Percentiles rank a stretch among this genome's conserved stretches.
Conservation (phyloP, 148 eudicot species). For the Camellia sinensis region DNA sequence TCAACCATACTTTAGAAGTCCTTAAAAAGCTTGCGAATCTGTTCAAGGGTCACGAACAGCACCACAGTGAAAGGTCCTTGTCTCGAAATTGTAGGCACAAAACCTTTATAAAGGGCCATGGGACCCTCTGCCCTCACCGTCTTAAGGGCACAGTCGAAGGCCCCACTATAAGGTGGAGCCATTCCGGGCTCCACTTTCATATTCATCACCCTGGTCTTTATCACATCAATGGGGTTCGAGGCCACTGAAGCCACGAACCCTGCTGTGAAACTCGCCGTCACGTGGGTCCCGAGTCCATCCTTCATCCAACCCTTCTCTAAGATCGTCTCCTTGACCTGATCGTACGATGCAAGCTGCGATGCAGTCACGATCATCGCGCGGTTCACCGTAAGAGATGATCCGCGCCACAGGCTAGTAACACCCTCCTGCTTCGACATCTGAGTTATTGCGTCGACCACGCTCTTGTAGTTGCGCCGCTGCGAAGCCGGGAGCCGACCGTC, state of each 20-base stretch:
- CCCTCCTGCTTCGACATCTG: constrained; percentile 38
- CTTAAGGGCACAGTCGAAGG: constrained; percentile 39
- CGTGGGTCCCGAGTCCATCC: constrained; percentile 48
- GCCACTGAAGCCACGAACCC: constrained; percentile 48
- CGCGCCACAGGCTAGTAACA: constrained; percentile 45
- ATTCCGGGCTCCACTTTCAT: constrained; percentile 42
- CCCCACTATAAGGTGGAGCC: constrained; percentile 39
- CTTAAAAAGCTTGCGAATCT: constrained; percentile 32
- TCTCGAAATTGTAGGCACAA: constrained; percentile 36
- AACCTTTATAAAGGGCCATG: constrained; percentile 41
- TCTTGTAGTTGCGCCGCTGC: constrained; percentile 38
- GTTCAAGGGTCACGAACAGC: constrained; percentile 40
- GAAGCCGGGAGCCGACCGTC: constrained; percentile 45
- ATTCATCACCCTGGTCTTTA: constrained; percentile 52
- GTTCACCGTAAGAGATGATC: constrained; percentile 49
- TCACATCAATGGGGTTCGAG: constrained; percentile 51
- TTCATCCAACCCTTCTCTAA: constrained; percentile 30
- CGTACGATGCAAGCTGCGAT: constrained; percentile 48
- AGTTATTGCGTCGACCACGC: constrained; percentile 34
- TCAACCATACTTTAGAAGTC: constrained; percentile 19
- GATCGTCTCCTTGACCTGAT: constrained; percentile 42
- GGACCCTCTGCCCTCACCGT: constrained; percentile 35
- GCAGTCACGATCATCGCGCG: constrained; percentile 55
- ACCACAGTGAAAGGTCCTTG: constrained; percentile 46
- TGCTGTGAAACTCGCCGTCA: constrained; percentile 44